Percentiles rank a stretch among this genome's conserved stretches.
Conservation (phyloP, 2,329 filamentous ascomycete species). For the Triangularia verruculosa region DNA sequence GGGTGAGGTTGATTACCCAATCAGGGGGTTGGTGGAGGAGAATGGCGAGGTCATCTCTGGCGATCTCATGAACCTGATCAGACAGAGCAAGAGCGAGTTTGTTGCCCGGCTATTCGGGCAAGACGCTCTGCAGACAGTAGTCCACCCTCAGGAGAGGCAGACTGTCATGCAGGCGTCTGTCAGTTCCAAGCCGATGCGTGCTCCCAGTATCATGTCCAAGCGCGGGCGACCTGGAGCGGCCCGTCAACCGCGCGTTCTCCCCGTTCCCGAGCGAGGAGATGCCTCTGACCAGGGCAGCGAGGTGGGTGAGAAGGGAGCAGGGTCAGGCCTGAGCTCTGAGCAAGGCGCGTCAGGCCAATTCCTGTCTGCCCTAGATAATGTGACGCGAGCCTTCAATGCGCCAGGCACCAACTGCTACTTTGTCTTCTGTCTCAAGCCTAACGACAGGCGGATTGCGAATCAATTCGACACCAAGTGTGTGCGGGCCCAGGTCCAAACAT, state of each 20-base stretch:
- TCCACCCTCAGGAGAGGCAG: slow-evolving; percentile 86
- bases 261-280: slow-evolving; percentile 36
- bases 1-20: slow-evolving; percentile 91
- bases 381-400: slow-evolving; percentile 80
- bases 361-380: slow-evolving; percentile 81
- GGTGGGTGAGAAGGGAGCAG: slow-evolving; percentile 41
- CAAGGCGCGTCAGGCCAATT: slow-evolving; percentile 94
- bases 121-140: slow-evolving; percentile 84
- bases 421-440: slow-evolving; percentile 95
- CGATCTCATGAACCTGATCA: slow-evolving; percentile 92
- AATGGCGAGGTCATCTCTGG: slow-evolving; percentile 95
- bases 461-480: slow-evolving; percentile 99
- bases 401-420: slow-evolving; percentile 91
- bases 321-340: slow-evolving; percentile 50
- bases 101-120: slow-evolving; percentile 92
- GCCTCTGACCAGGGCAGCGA: slow-evolving; percentile 49
- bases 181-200: slow-evolving; percentile 89
- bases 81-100: slow-evolving; percentile 82
- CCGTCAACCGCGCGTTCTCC: slow-evolving; percentile 33
- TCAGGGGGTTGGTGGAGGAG: slow-evolving; percentile 84
- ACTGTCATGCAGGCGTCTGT: slow-evolving; percentile 96
- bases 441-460: slow-evolving; percentile 94
- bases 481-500: slow-evolving; percentile 86
- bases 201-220: slow-evolving; percentile 86
- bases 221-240: slow-evolving; percentile 53